Base-by-base conservation (phyloP, 1,284 basidiomycete genomes). In the Cryptococcus sp. region DNA sequence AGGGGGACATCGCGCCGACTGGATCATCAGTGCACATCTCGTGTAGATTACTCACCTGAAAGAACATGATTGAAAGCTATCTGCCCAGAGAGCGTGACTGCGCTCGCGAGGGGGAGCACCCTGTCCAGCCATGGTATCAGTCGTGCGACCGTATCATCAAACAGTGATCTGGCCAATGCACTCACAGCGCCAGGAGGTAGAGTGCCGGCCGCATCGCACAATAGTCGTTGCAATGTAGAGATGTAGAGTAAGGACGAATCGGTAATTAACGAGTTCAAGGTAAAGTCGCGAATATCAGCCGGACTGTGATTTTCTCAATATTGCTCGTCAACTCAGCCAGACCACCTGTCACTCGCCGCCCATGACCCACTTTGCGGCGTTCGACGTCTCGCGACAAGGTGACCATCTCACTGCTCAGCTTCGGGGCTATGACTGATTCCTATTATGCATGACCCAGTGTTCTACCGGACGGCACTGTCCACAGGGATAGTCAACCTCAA, bases 401-500 rank as follows among this genome's bases (percentile, higher is more conserved):
- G 47, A 17, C 6, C 20, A 27, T 38, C 31, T 41, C 41, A 23
- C 42, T 53, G 50, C 35, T 39, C 31, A 20, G 17, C 41, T 10
- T 7, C 17, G 45, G 20, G 13, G 27, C 17, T 17, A n/a, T 20
- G 5, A 45, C 5, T 40, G 19, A 25, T 42, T 31, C 45, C 45
- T 48, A 50, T 19, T 15, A 19, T 52, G 38, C 40, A 4, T 25
- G 57, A 6, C 3, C 3, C 68, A 73, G 87, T 84, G 0, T 95
- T 96, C 79, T 89, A 88, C 72, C 83, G 85, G 44, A 84, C 86
- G 1, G 67, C 85, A 0, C 80, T 88, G 15, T 86, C 88, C 0
- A 88, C 86, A 72, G 93, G 89, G 4, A 88, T 95, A 65, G 93
- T 95, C 48, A 96, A 96, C 75, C 84, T 95, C 62, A 95, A 93